Percentiles rank a stretch among this genome's conserved stretches.
Conservation (phyloP, 345 rosid species). For the Limnanthes douglasii region DNA sequence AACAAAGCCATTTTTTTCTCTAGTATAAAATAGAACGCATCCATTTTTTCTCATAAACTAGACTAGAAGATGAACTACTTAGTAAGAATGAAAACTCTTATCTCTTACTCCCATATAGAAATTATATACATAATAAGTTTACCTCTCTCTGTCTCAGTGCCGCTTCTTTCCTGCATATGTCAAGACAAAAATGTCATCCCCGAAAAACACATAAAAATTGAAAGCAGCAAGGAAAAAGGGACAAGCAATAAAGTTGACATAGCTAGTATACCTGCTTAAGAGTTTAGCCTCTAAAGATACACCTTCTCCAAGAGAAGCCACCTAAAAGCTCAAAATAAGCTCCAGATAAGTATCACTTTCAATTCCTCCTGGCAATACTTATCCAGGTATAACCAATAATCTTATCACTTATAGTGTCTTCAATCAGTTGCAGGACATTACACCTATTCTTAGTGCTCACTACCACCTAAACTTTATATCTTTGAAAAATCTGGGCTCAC, state of each 20-base stretch:
- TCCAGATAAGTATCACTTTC: neutral
- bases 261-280: slow-evolving; percentile 61
- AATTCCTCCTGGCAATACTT: no score
- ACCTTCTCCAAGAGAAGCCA: slow-evolving; percentile 90
- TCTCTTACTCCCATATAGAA: neutral
- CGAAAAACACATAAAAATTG: slow-evolving; percentile 3
- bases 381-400: no score
- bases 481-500: no score
- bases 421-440: no score
- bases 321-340: slow-evolving; percentile 27
- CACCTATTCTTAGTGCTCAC: no score
- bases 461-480: no score
- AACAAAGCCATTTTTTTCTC: neutral
- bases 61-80: no score
- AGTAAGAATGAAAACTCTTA: neutral
- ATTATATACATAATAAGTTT: slow-evolving; percentile 5
- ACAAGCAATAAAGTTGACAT: slow-evolving; percentile 2
- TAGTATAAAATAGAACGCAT: neutral
- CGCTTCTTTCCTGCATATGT: slow-evolving; percentile 78
- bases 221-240: neutral
- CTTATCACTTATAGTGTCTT: no score
- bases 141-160: slow-evolving; percentile 97
- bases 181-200: slow-evolving; percentile 8
- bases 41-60: neutral
- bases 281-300: slow-evolving; percentile 93